phyloP scores from a whole-genome alignment of 257 asterid species.

The Lycium ferocissimum region DNA sequence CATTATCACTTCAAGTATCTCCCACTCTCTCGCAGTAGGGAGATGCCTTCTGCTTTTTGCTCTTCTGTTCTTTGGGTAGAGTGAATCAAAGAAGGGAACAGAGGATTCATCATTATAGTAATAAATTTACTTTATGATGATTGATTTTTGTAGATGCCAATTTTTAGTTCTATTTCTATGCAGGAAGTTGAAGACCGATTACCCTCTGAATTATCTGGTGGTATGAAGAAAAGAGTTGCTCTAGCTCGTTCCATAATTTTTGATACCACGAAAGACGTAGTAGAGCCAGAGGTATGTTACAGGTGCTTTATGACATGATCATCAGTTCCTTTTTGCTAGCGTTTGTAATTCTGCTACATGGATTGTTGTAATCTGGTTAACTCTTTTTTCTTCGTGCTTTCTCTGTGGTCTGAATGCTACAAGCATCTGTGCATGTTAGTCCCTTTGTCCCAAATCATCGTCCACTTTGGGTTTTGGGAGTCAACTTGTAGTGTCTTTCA shows the following conservation, averaged over 20 bases:
- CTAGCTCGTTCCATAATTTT: slow-evolving; percentile 94
- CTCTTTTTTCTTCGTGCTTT: background rate
- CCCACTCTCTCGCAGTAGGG: background rate
- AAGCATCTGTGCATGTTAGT: background rate
- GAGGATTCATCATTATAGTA: background rate
- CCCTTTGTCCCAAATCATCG: background rate
- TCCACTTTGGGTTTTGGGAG: background rate
- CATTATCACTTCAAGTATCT: slow-evolving; percentile 5
- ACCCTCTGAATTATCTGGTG: slow-evolving; percentile 98
- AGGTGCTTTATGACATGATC: slow-evolving; percentile 28
- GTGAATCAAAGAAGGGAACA: background rate
- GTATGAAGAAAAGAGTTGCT: slow-evolving; percentile 99
- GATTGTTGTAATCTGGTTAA: slow-evolving; percentile 16
- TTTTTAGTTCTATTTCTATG: slow-evolving; percentile 30
- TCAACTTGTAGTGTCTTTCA: background rate
- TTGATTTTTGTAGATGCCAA: slow-evolving; percentile 28
- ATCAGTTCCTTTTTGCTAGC: background rate
- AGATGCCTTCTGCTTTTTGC: background rate
- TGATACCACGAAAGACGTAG: slow-evolving; percentile 78
- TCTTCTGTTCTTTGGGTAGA: slow-evolving; percentile 1
- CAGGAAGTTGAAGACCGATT: slow-evolving; percentile 96
- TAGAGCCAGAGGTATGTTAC: slow-evolving; percentile 91
- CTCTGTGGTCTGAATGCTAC: slow-evolving; percentile 8
- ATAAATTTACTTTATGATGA: slow-evolving; percentile 12
- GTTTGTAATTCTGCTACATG: slow-evolving; percentile 4